Base-by-base conservation (phyloP, 139 green algal species). In the Chlorella sp. region DNA sequence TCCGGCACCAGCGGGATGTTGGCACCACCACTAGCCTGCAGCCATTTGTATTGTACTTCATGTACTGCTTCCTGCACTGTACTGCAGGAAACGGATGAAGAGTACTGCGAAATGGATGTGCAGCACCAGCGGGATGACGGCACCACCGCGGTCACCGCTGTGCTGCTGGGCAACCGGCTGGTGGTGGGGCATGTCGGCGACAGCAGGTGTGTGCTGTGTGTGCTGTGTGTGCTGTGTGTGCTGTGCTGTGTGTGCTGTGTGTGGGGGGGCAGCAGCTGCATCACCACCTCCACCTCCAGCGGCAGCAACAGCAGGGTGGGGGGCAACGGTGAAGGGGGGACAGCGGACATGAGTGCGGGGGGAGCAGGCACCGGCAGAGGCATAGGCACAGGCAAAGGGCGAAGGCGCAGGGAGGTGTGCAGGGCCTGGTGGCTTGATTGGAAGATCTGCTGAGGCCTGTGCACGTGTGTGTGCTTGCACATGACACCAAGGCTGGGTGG, bases 111-210 rank as follows among this genome's bases (percentile, higher is more conserved):
- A 26, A 14, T 89, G 75, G 86, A 85, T n/a, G 37, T 3, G 48
- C 26, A 76, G 69, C 71, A 61, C 4, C 85, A 89, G 71, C 85
- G 34, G 7, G 91, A 93, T 85, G 91, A 93, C 84, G 91, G 91
- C 53, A 92, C 73, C 80, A 96, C 94, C n/a, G 94, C 93, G 0
- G 95, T 93, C 4, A 94, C 89, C 11, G 91, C 89, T 1, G 85
- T 96, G 42, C 60, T 96, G 34, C 37, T 97, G 69, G 94, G 93
- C 12, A 88, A 96, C n/a, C 91, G 91, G 14, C 92, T 99, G 75
- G 84, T 97, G 30, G 92, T 99, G 26, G 98, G 96, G 30, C 98
- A 99, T 81, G 96, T 98, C 22, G 98, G 98, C 3, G 98, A 99
- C 93, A 98, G 68, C 68, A 69, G 69, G 39, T 40, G 42, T 7